Evolutionary conservation across 2,329 filamentous ascomycete species (phyloP).

Genomic region (Drechslerella coelobrocha): DNA sequence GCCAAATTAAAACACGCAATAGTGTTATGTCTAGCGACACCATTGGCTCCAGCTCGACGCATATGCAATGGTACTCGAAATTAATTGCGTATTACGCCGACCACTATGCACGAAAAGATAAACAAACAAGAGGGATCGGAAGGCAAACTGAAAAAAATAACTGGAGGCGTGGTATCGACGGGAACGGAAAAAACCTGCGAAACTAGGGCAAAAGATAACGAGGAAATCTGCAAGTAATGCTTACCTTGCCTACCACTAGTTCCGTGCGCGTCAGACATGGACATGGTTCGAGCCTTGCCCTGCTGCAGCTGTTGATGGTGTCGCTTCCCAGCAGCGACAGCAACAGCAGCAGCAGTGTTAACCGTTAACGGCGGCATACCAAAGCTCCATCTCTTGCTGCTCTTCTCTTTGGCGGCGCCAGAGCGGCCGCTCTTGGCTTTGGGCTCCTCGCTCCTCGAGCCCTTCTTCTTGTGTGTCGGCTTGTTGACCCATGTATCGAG

Average conservation of each 20-base stretch:
- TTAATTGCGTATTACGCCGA: not conserved
- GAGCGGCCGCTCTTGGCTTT: conserved; percentile 10
- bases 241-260: conserved; percentile 32
- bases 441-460: conserved; percentile 26
- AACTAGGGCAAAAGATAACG: not conserved
- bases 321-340: conserved; percentile 39
- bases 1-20: conserved; percentile 36
- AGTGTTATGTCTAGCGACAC: conserved; percentile 26
- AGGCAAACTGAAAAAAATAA: not conserved
- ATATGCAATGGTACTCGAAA: conserved; percentile 2
- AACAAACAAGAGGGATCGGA: not conserved
- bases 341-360: conserved; percentile 28
- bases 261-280: conserved; percentile 43
- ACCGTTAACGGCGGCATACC: conserved; percentile 41
- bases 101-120: not conserved
- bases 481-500: conserved; percentile 50
- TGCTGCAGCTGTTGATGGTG: conserved; percentile 34
- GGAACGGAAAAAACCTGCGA: not conserved
- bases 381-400: conserved; percentile 46
- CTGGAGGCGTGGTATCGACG: not conserved
- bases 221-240: conserved; percentile 10
- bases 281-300: conserved; percentile 38
- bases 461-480: conserved; percentile 41
- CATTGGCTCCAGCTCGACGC: conserved; percentile 28
- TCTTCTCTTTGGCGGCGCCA: conserved; percentile 23